These are phyloP conservation scores for Paramecium tetraurelia DNA, from an alignment of 73 alveolate genomes.

Conservation along the genomic window DNA sequence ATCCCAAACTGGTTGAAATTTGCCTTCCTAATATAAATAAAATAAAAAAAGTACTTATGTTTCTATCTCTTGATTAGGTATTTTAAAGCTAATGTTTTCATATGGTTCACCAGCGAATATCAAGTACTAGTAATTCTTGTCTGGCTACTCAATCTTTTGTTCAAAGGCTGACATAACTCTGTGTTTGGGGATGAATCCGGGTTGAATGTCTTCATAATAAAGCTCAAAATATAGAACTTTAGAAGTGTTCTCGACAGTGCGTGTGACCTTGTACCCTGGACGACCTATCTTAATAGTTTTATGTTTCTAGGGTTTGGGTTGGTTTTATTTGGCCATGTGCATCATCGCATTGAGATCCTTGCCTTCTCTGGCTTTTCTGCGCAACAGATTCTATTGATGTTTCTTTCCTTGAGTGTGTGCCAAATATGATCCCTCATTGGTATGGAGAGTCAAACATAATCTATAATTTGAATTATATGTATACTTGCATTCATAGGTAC, in stretches of 20 bases:
- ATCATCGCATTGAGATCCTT: constrained; percentile 74
- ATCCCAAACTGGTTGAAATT: constrained; percentile 45
- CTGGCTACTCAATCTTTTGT: constrained; percentile 87
- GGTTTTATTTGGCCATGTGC: constrained; percentile 73
- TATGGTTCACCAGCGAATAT: constrained; percentile 99
- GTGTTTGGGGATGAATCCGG: constrained; percentile 82
- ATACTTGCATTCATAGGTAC: constrained; percentile 94
- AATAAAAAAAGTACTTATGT: not conserved
- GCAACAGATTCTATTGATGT: constrained; percentile 94
- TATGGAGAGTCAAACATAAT: constrained; percentile 97
- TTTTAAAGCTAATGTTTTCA: constrained; percentile 84
- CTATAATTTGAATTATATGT: constrained; percentile 11
- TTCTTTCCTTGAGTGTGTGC: constrained; percentile 99
- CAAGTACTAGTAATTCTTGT: constrained; percentile 92
- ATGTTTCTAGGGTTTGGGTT: constrained; percentile 63
- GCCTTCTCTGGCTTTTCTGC: constrained; percentile 89
- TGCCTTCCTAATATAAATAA: not conserved
- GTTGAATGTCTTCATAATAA: constrained; percentile 92
- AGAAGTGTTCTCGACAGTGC: constrained; percentile 93
- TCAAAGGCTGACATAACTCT: constrained; percentile 97
- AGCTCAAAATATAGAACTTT: constrained; percentile 96
- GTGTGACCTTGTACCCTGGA: constrained; percentile 98
- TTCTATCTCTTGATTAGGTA: constrained; percentile 53
- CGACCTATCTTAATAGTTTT: constrained; percentile 92
- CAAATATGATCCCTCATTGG: constrained; percentile 95